Base-by-base conservation (phyloP, 164 flowering plant species). In the Platanus orientalis region DNA sequence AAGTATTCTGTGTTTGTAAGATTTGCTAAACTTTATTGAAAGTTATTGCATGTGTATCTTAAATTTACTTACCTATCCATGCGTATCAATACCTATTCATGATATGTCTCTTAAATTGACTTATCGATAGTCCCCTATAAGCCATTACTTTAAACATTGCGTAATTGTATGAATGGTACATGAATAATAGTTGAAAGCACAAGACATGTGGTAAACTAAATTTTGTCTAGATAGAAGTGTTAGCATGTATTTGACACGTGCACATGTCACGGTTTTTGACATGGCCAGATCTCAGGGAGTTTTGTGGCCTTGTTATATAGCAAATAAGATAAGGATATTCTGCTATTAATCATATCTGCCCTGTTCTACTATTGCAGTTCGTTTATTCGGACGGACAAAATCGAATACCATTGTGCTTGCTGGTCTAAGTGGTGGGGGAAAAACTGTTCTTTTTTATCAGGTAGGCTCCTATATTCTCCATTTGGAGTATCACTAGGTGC, bases 371-470 rank as follows among this genome's bases (percentile, higher is more conserved):
- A 39, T 66, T 75, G 87, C 86, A 90, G 96, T 82, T 72, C 78
- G 87, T 17, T 64, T 82, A 69, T 80, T 88, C 64, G 84, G 78
- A 69, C 81, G 82, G 26, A 71, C 67, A 17, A 79, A 81, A 60
- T 74, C 92, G 1, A 84, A 84, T 62, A 88, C 97, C 42, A 71
- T 92, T 60, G 74, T 92, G 32, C 84, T 92, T 23, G 75, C 84
- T 62, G 98, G 98, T 27, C 78, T 90, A 25, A 84, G 85, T 76
- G 98, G 96, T 52, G 81, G 98, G 73, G 98, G 98, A 4, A 92
- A 90, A 69, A 92, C 96, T 29, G 69, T 82, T 72, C 80, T 92
- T 23, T 92, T 87, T 65, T 87, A 88, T 76, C 92, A 88, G 74
- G 98, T 90, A 68, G 65, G 72, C 7, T 27, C 26, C 34, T 0